Evolutionary conservation across 177 flowering plant genomes (phyloP).

Genomic region (Telopea speciosissima): DNA sequence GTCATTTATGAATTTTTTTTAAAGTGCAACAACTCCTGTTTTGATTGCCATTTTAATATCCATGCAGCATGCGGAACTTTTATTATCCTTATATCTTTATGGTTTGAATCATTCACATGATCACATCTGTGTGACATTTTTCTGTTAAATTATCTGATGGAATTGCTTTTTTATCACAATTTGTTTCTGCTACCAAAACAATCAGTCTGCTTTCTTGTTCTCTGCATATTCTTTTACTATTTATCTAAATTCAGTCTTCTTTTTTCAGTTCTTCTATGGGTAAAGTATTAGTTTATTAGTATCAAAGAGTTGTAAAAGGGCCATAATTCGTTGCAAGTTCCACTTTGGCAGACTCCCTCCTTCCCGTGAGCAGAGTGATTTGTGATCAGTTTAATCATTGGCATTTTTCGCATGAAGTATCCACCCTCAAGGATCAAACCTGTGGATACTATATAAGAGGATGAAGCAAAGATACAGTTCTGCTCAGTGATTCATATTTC

Average conservation of each 20-base stretch:
- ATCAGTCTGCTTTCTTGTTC: background rate
- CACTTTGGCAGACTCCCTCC: too few relatives aligned
- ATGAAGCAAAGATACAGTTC: background rate
- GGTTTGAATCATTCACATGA: background rate
- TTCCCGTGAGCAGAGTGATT: too few relatives aligned
- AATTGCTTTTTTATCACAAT: background rate
- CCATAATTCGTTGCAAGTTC: too few relatives aligned
- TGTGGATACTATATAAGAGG: background rate
- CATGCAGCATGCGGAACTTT: background rate
- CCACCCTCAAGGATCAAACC: too few relatives aligned
- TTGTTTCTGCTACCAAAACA: background rate
- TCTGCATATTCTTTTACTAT: background rate
- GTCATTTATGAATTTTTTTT: background rate
- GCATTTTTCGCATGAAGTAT: too few relatives aligned
- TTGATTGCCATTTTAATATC: background rate
- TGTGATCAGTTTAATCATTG: too few relatives aligned
- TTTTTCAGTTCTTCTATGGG: background rate
- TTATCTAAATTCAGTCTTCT: too few relatives aligned
- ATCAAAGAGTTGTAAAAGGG: too few relatives aligned
- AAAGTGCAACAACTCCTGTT: background rate
- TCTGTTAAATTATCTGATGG: background rate
- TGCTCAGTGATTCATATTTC: too few relatives aligned
- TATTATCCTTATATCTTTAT: background rate
- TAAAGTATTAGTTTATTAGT: background rate
- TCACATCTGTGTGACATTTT: too few relatives aligned